Conservation (phyloP, 257 asterid species). For the Buddleja alternifolia region DNA sequence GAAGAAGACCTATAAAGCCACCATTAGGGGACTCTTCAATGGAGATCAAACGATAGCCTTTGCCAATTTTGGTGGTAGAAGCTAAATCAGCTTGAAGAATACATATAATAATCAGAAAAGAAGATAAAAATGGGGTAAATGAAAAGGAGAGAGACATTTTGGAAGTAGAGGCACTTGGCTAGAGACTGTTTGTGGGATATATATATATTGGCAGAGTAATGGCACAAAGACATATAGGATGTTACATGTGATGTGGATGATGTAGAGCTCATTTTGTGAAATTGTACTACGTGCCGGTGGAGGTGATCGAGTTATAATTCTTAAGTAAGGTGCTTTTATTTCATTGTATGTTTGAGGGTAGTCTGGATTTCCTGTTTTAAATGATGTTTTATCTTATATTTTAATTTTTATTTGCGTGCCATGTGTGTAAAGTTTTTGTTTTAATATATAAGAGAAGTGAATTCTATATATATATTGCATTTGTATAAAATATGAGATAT, state of each 20-base stretch:
- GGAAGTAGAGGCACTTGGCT: slow-evolving; percentile 4
- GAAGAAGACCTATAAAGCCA: slow-evolving; percentile 79
- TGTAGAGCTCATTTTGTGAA: slow-evolving; percentile 25
- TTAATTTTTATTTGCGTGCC: no score
- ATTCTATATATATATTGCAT: no score
- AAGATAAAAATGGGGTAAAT: slow-evolving; percentile 26
- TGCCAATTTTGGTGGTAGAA: slow-evolving; percentile 62
- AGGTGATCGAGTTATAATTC: no score
- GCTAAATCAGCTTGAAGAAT: slow-evolving; percentile 28
- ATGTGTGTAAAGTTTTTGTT: no score
- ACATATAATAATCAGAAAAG: slow-evolving; percentile 34
- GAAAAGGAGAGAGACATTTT: slow-evolving; percentile 34
- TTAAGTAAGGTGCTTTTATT: no score
- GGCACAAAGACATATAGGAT: slow-evolving; percentile 33
- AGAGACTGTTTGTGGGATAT: background rate
- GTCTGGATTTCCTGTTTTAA: no score
- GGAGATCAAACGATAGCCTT: slow-evolving; percentile 81
- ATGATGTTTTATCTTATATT: no score
- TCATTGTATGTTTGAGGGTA: no score
- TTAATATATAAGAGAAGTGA: no score
- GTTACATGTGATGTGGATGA: slow-evolving; percentile 39
- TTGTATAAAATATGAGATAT: no score
- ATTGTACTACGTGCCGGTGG: no score
- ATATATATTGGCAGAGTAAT: slow-evolving; percentile 30
- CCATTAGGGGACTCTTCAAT: slow-evolving; percentile 68